These are phyloP conservation scores for Ascochyta clinopodiicola DNA, from an alignment of 2,329 filamentous ascomycete genomes.

Conservation along the genomic window DNA sequence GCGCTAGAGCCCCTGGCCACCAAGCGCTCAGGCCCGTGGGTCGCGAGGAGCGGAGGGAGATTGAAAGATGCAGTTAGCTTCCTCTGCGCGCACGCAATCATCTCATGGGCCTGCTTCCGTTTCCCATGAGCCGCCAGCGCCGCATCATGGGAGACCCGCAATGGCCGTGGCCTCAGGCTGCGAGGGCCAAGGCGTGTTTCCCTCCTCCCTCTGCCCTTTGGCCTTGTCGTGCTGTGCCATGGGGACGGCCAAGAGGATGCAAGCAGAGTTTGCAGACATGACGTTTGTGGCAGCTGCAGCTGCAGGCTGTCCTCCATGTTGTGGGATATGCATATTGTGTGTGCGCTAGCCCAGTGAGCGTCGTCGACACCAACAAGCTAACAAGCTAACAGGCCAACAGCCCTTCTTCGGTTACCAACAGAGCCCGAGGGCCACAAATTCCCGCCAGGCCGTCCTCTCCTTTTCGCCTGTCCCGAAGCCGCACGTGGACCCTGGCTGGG, in stretches of 20 bases:
- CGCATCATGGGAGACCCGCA: slow-evolving; percentile 3
- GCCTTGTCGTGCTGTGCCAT: not conserved
- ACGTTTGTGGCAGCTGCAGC: slow-evolving; percentile 21
- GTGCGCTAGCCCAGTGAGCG: slow-evolving; percentile 11
- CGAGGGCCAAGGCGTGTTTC: not conserved
- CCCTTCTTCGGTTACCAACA: slow-evolving; percentile 16
- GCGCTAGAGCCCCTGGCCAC: slow-evolving; percentile 37
- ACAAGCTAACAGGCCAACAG: not conserved
- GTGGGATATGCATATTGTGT: slow-evolving; percentile 5
- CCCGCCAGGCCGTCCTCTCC: slow-evolving; percentile 21
- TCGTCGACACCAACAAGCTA: not conserved
- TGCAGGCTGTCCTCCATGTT: slow-evolving; percentile 6
- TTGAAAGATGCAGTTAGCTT: slow-evolving; percentile 15
- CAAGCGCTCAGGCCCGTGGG: slow-evolving; percentile 28
- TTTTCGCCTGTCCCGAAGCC: slow-evolving; percentile 15
- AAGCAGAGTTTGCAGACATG: slow-evolving; percentile 15
- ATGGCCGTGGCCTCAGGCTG: not conserved
- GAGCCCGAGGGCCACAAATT: slow-evolving; percentile 12
- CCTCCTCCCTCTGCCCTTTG: not conserved
- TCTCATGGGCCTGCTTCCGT: slow-evolving; percentile 7
- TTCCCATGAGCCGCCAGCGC: slow-evolving; percentile 3
- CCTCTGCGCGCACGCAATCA: slow-evolving; percentile 17
- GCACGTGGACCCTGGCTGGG: slow-evolving; percentile 27
- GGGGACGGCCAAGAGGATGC: not conserved
- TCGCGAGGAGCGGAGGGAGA: slow-evolving; percentile 18